These are phyloP conservation scores for Aurantiochytrium sp. DNA, from an alignment of 108 stramenopile species.

Conservation along the genomic window DNA sequence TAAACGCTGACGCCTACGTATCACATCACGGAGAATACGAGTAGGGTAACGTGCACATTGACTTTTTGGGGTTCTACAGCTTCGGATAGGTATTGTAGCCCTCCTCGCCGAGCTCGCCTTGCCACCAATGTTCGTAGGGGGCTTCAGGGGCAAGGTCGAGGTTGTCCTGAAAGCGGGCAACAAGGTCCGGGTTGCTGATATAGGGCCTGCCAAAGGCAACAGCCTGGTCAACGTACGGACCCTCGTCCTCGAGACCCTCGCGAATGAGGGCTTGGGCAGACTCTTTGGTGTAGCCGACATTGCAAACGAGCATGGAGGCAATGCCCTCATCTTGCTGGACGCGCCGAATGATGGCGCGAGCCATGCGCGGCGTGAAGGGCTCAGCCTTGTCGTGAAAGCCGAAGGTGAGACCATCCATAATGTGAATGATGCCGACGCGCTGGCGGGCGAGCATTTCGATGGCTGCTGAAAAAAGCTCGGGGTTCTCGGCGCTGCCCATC, in stretches of 20 bases:
- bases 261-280: not conserved
- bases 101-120: no score
- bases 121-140: no score
- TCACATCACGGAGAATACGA: no score
- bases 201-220: conserved; percentile 59
- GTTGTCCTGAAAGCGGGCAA: conserved; percentile 48
- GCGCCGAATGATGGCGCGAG: conserved; percentile 32
- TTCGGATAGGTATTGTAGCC: no score
- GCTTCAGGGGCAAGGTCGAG: conserved; percentile 36
- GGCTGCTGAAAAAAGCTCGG: conserved; percentile 39
- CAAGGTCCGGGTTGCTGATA: conserved; percentile 69
- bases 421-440: conserved; percentile 55
- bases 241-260: conserved; percentile 32
- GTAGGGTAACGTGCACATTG: no score
- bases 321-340: conserved; percentile 29
- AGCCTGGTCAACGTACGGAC: not conserved
- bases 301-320: conserved; percentile 43
- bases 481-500: conserved; percentile 61
- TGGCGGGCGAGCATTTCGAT: conserved; percentile 43
- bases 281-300: conserved; percentile 59
- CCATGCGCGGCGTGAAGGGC: conserved; percentile 36
- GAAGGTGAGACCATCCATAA: conserved; percentile 66
- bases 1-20: no score
- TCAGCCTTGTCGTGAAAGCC: conserved; percentile 51
- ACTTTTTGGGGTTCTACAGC: no score